Base-by-base conservation (phyloP, 1,139 yeast genomes). In the Hansenula lynferdii region DNA sequence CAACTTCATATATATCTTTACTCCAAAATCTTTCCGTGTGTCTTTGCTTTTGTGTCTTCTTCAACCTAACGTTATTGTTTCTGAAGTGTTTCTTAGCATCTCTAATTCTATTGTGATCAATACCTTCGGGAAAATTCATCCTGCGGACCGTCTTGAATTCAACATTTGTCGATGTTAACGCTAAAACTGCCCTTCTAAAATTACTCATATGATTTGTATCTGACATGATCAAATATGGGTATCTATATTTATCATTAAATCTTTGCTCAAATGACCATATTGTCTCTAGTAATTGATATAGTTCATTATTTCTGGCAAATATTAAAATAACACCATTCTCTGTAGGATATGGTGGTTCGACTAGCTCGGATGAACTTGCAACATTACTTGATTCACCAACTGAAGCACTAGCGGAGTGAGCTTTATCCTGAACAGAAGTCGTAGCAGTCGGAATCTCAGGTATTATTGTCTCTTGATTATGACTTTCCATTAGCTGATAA, bases 21-120 rank as follows among this genome's bases (percentile, higher is more conserved):
- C 90, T 75, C 63, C 87, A 94, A 57, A 74, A 87, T 55, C 96
- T 77, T 60, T 96, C 86, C 90, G 87, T 82, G 61, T 80, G 85
- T 63, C 86, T 74, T 11, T 56, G 48, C 24, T 44, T 44, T 17
- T 39, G 39, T 0, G 48, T 33, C 26, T 36, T 43, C 5, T 31
- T 39, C 1, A 28, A 36, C 4, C 24, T 24, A 6, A 40, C 28
- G 2, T 35, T 35, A 27, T 63, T 57, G 35, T 63, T 64, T 29
- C 61, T 61, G 74, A 77, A 65, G 32, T 62, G 53, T 45, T 66
- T 65, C 54, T 81, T 66, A 9, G 68, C 62, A 22, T 58, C 52
- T 26, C 75, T 75, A 41, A 83, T 76, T 49, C 69, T 71, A n/a
- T 64, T 71, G 46, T 62, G 63, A 54, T 80, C 83, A 40, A 83